Evolutionary conservation across 345 rosid genomes (phyloP).

Genomic region (Streptanthus diversifolius): DNA sequence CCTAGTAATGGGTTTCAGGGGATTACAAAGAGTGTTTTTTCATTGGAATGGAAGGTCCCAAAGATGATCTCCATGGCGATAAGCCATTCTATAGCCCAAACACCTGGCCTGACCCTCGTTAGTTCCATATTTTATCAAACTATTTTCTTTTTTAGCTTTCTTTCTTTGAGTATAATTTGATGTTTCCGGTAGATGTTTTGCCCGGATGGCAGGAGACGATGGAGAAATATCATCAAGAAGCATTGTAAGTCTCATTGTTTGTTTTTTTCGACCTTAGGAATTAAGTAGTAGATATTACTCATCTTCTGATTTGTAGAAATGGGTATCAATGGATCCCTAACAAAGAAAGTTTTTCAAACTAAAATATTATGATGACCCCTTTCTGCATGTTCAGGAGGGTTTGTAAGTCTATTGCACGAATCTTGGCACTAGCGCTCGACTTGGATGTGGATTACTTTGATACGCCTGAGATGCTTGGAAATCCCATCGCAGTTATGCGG

Average conservation of each 20-base stretch:
- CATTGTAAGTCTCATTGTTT: conserved; percentile 49
- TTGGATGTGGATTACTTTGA: conserved; percentile 71
- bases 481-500: conserved; percentile 67
- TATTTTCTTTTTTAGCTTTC: neutral
- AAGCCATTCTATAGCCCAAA: conserved; percentile 76
- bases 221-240: conserved; percentile 69
- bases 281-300: too few relatives aligned
- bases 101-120: conserved; percentile 70
- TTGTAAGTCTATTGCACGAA: conserved; percentile 52
- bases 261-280: neutral
- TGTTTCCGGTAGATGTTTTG: conserved; percentile 42
- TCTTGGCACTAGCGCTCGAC: conserved; percentile 77
- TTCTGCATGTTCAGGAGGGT: conserved; percentile 43
- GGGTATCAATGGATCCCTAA: too few relatives aligned
- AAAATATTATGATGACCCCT: too few relatives aligned
- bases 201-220: conserved; percentile 80
- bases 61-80: conserved; percentile 49
- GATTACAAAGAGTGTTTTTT: conserved; percentile 81
- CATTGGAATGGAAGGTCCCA: conserved; percentile 61
- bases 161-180: neutral
- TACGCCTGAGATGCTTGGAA: conserved; percentile 69
- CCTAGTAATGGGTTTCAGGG: conserved; percentile 37
- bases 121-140: neutral
- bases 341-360: too few relatives aligned
- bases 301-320: too few relatives aligned